Conservation (phyloP, 2,329 filamentous ascomycete species). For the Cryphonectria nitschkei region DNA sequence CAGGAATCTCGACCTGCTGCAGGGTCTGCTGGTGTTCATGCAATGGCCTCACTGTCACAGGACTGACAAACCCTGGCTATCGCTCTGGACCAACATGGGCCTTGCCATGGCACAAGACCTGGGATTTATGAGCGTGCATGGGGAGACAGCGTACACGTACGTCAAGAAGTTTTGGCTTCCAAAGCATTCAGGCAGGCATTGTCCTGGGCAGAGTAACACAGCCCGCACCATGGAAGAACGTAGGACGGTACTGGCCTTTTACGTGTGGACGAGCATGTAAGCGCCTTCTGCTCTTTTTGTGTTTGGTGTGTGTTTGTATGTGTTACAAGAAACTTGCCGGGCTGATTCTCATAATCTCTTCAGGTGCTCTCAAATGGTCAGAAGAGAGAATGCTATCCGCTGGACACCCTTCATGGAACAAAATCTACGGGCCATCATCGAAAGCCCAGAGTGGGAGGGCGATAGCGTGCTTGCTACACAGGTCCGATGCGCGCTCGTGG, state of each 20-base stretch:
- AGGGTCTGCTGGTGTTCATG: conserved; percentile 51
- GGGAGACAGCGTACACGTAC: conserved; percentile 40
- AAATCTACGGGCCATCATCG: conserved; percentile 51
- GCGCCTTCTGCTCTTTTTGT: conserved; percentile 8
- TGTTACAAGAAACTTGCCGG: conserved; percentile 13
- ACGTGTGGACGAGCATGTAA: conserved; percentile 46
- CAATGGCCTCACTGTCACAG: conserved; percentile 48
- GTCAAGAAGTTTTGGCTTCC: conserved; percentile 36
- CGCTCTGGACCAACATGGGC: conserved; percentile 48
- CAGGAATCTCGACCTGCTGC: conserved; percentile 54
- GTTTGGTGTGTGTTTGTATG: too few species aligned
- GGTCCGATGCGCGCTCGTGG: conserved; percentile 46
- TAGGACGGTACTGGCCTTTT: conserved; percentile 53
- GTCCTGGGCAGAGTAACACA: conserved; percentile 32
- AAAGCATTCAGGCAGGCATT: conserved; percentile 14
- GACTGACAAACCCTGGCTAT: conserved; percentile 48
- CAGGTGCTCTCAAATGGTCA: conserved; percentile 40
- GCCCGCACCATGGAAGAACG: conserved; percentile 53
- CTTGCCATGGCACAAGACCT: conserved; percentile 51
- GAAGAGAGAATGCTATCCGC: conserved; percentile 53
- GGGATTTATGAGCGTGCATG: conserved; percentile 45
- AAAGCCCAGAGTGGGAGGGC: conserved; percentile 49
- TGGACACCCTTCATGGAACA: conserved; percentile 66
- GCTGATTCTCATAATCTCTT: neutral
- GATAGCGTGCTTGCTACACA: conserved; percentile 54